These are phyloP conservation scores for Tetracladium setigerum DNA, from an alignment of 495 filamentous ascomycete species.

Conservation along the genomic window DNA sequence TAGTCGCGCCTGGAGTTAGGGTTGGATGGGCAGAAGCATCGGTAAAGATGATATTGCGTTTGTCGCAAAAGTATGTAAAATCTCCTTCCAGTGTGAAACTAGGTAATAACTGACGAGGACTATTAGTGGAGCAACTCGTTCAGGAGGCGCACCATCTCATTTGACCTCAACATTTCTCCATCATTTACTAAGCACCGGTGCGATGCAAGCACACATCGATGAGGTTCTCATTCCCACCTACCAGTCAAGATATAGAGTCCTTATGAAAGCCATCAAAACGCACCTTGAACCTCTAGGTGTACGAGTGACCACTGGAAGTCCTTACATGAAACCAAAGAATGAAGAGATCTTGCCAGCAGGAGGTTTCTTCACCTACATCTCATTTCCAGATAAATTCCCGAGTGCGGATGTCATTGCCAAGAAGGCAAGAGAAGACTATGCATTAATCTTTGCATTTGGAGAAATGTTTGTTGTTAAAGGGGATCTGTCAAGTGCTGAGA, in stretches of 20 bases:
- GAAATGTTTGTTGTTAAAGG: slow-evolving; percentile 55
- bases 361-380: slow-evolving; percentile 74
- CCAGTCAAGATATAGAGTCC: slow-evolving; percentile 27
- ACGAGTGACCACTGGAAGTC: slow-evolving; percentile 2
- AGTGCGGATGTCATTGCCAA: slow-evolving; percentile 43
- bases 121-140: slow-evolving; percentile 44
- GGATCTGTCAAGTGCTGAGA: slow-evolving; percentile 31
- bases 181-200: slow-evolving; percentile 43
- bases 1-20: slow-evolving; percentile 63
- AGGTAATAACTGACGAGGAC: too few species aligned
- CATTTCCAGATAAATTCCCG: slow-evolving; percentile 37
- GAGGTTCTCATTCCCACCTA: slow-evolving; percentile 42
- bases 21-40: slow-evolving; percentile 75
- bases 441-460: slow-evolving; percentile 53
- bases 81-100: too few species aligned
- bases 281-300: slow-evolving; percentile 53
- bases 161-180: slow-evolving; percentile 56
- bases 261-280: slow-evolving; percentile 38
- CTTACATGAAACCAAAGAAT: slow-evolving; percentile 5
- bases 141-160: slow-evolving; percentile 69
- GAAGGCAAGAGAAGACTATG: slow-evolving; percentile 44
- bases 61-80: not conserved
- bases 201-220: slow-evolving; percentile 32
- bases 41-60: slow-evolving; percentile 45
- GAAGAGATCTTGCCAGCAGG: slow-evolving; percentile 35